Base-by-base conservation (phyloP, 148 eudicot genomes). In the Cornus suecica region DNA sequence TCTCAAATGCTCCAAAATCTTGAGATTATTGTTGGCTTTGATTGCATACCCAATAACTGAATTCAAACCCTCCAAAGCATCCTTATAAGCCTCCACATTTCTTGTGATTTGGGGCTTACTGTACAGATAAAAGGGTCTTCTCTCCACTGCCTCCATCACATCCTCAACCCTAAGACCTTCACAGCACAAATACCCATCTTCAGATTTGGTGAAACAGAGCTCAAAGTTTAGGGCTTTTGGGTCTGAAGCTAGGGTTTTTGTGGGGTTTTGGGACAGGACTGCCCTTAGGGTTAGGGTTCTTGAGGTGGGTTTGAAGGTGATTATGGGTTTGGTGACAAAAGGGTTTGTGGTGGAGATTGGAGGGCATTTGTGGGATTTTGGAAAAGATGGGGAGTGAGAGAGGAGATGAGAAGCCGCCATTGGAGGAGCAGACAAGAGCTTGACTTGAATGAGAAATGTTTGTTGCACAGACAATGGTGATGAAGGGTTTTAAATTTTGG, bases 1-100 rank as follows among this genome's bases (percentile, higher is more conserved):
- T 83, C 95, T 93, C 86, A 91, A 86, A 88, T 92, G 94, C 86
- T 92, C 91, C 86, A 95, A 88, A 86, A 95, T 84, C 94, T 92
- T 90, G 34, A 88, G 83, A 86, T 95, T 95, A 75, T 95, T 95
- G 76, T 95, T 95, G 60, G 99, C 99, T 75, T 95, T 95, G 78
- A 93, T 91, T 0, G 97, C 99, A 77, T 92, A 95, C 16, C 99
- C 99, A 80, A 95, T 90, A 68, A 92, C 82, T 7, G 93, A 91
- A 58, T 74, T 86, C 90, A 92, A 83, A 26, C 99, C 99, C 76
- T 85, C 77, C 71, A 95, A 81, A 67, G 99, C 99, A 22, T 92
- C 93, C 26, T 48, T 83, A 78, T 92, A 95, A 56, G 97, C 97
- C 84, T 85, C 93, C 68, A 90, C 76, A 78, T 95, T 95, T 77